Conservation (phyloP, 2,329 filamentous ascomycete species). For the Ophiocordyceps unilateralis region DNA sequence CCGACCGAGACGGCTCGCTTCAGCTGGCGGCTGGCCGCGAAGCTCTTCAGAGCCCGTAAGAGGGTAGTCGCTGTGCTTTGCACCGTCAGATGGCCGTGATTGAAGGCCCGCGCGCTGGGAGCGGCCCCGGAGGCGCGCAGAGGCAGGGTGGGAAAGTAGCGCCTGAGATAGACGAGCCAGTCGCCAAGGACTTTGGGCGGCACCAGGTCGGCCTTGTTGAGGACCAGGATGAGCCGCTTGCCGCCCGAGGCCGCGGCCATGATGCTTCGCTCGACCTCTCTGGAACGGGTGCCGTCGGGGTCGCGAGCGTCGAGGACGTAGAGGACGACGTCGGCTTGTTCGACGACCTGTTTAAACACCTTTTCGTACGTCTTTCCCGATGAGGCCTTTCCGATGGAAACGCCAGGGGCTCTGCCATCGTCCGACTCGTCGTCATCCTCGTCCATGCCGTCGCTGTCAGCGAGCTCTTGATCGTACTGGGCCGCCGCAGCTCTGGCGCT, state of each 20-base stretch:
- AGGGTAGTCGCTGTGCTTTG: constrained; percentile 72
- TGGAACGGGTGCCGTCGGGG: constrained; percentile 76
- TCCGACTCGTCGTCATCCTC: constrained; percentile 26
- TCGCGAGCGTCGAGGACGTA: constrained; percentile 90
- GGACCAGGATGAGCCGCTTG: constrained; percentile 76
- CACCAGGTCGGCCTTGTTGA: constrained; percentile 92
- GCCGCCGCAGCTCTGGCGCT: constrained; percentile 65
- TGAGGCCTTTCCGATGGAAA: constrained; percentile 34
- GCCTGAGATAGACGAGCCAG: constrained; percentile 71
- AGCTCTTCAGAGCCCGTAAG: constrained; percentile 81
- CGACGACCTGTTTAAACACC: constrained; percentile 84
- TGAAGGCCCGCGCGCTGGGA: constrained; percentile 76
- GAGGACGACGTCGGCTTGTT: constrained; percentile 75
- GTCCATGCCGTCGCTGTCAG: constrained; percentile 41
- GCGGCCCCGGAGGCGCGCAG: constrained; percentile 70
- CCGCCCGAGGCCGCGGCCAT: constrained; percentile 72
- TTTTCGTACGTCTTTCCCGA: constrained; percentile 87
- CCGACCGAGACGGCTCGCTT: constrained; percentile 84
- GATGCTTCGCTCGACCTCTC: constrained; percentile 76
- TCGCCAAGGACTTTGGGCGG: constrained; percentile 65
- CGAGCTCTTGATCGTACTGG: constrained; percentile 51
- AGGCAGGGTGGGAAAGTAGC: constrained; percentile 82
- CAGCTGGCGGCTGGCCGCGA: constrained; percentile 63
- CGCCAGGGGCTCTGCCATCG: constrained; percentile 37
- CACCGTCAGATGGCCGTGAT: constrained; percentile 77